Base-by-base conservation (phyloP, 306 rosid genomes). In the Cucumis sativus region DNA sequence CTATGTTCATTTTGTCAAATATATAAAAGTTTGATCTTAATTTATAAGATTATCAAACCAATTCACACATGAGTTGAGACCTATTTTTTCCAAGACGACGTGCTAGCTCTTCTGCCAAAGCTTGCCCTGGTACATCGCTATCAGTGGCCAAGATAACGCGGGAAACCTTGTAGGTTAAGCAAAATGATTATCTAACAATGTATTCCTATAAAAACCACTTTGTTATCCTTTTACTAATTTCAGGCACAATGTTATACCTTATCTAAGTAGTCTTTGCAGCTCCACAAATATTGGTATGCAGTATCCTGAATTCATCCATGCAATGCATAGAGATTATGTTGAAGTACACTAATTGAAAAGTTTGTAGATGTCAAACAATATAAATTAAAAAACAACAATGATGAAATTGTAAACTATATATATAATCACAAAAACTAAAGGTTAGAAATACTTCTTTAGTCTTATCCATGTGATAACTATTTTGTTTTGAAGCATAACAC, bases 201-300 rank as follows among this genome's bases (percentile, higher is more conserved):
- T 28, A 28, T 33, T 33, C 37, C 4, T 7, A 17, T 7, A 17
- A 56, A 56, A 75, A 35, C 28, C 67, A 75, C 49, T 49, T 47
- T 23, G 23, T 28, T 23, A 54, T 73, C 4, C 51, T 45, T 45
- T 45, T 45, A 45, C 51, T 28, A 59, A 66, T 68, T 78, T 74
- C 55, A 74, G 72, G 58, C 20, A 74, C 47, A 58, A 30, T 60
- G 76, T 7, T 83, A 33, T 33, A 91, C 97, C 94, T 90, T 88
- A 84, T 94, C 95, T 80, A 90, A 83, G 84, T 84, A 82, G 51
- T 77, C 89, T 84, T 83, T 91, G 87, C 92, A 88, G 78, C 84
- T 90, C 96, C 97, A 89, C 58, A 92, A 76, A 84, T 87, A 94
- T 80, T 76, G 92, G 84, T 49, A 94, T 80, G 91, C 89, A 40